These are phyloP conservation scores for Alternaria brassicae DNA, from an alignment of 2,329 filamentous ascomycete species.

Conservation along the genomic window DNA sequence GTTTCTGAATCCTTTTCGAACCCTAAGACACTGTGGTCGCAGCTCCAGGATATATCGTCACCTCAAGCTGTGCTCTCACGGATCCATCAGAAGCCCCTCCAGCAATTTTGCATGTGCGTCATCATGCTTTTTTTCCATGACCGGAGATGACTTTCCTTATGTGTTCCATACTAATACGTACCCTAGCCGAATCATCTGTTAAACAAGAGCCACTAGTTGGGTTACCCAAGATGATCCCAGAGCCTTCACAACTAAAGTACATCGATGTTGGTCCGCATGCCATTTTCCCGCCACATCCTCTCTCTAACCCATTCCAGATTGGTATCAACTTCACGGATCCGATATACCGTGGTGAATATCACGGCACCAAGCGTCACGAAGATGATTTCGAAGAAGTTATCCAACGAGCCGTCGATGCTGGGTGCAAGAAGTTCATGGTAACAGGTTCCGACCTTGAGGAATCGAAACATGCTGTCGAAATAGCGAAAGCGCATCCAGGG, in stretches of 20 bases:
- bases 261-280: conserved; percentile 53
- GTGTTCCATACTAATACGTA: too few species aligned
- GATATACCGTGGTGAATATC: conserved; percentile 84
- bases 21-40: background rate
- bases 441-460: conserved; percentile 88
- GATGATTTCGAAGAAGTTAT: conserved; percentile 79
- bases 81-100: too few species aligned
- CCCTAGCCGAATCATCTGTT: too few species aligned
- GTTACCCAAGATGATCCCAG: conserved; percentile 12
- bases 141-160: too few species aligned
- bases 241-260: conserved; percentile 40
- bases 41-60: background rate
- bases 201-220: too few species aligned
- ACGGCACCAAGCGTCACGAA: conserved; percentile 77
- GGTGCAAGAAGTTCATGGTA: conserved; percentile 88
- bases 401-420: conserved; percentile 76
- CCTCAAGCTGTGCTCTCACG: background rate
- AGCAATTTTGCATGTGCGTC: conserved; percentile 23
- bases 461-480: conserved; percentile 74
- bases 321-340: conserved; percentile 96
- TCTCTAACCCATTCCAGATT: conserved; percentile 60
- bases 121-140: background rate
- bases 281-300: conserved; percentile 8
- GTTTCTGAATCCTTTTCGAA: conserved; percentile 12
- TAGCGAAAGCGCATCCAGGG: conserved; percentile 77